Evolutionary conservation across 2,329 filamentous ascomycete genomes (phyloP), one percentile per base, ranked within the genome.

Genomic region (Botrytis cinerea): DNA sequence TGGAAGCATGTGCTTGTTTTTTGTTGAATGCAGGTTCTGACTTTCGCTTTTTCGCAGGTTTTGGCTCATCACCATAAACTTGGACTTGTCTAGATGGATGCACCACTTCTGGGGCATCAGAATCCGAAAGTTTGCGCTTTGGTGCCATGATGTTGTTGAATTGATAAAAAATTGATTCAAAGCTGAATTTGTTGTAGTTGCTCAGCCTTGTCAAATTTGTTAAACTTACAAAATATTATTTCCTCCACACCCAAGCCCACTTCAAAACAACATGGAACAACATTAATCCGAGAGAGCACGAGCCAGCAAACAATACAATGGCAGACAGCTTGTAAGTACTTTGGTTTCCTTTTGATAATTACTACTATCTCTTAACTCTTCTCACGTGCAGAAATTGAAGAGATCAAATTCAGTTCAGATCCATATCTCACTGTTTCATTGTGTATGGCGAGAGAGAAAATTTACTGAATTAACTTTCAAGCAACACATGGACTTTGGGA

Each of bases 1-100:
- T 82, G 8, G 80, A 81, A 25, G 77, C 76, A 73, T 81, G 79
- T 32, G 75, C 78, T 76, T 78, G 81, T 73, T 80, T 80, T 64
- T 76, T 79, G 61, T 75, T 73, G 51, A 70, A 69, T 63, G 78
- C 64, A 16, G 79, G 77, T 70, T 80, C 79, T 45, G 74, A 75
- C 46, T 74, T 76, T 75, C 80, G 79, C 54, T 77, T 77, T 71
- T 82, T 82, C 35, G 77, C 70, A 64, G 78, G 78, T 69, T 79
- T 80, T 60, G 77, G 79, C 38, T 74, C 73, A 74, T 70, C 76
- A 20, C 79, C 80, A 64, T 76, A 76, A 32, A 81, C 77, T 73
- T 80, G 78, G n/a, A 74, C 74, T 75, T 80, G 77, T 61, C 81
- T 75, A 51, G 80, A 81, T 64, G 76, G 75, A 72, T 82, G 81